phyloP scores from a whole-genome alignment of 208 protist species.

The Leishmania amazonensis region DNA sequence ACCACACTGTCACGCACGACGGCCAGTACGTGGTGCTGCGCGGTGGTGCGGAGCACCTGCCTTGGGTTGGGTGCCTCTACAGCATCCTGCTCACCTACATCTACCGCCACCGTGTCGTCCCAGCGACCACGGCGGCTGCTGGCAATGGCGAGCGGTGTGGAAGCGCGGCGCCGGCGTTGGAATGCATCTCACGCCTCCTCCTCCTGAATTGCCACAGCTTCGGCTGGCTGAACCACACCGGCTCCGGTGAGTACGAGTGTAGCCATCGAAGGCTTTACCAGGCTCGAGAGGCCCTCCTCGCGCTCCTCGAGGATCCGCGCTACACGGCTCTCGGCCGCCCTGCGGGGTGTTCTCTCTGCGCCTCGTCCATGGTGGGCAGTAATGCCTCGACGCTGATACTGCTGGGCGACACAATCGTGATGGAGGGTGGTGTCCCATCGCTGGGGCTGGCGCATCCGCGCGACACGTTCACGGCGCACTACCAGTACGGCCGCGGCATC shows the following conservation, averaged over 20 bases:
- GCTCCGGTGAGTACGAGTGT: constrained; percentile 52
- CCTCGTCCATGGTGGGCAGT: constrained; percentile 8
- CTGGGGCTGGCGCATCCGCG: constrained; percentile 35
- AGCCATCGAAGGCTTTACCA: constrained; percentile 41
- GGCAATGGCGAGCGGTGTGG: background rate
- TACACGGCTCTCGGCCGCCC: constrained; percentile 35
- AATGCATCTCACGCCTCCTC: constrained; percentile 43
- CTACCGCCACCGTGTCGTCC: background rate
- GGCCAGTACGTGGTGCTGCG: constrained; percentile 54
- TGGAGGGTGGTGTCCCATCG: constrained; percentile 66
- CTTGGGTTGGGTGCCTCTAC: constrained; percentile 64
- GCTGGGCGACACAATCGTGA: constrained; percentile 58
- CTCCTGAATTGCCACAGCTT: constrained; percentile 74
- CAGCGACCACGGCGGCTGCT: background rate
- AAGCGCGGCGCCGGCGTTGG: background rate
- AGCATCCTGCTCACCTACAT: constrained; percentile 42
- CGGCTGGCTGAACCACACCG: constrained; percentile 55
- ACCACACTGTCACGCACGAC: constrained; percentile 43
- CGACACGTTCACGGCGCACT: constrained; percentile 45
- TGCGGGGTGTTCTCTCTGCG: constrained; percentile 21
- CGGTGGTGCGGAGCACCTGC: constrained; percentile 53
- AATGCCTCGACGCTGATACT: constrained; percentile 44
- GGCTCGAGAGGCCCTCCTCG: constrained; percentile 27
- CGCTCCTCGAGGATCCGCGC: constrained; percentile 33
- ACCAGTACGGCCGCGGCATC: constrained; percentile 66